Evolutionary conservation across 1,284 basidiomycete genomes (phyloP), one percentile per base, ranked within the genome.

Genomic region (Leccinum cinnamomeum): DNA sequence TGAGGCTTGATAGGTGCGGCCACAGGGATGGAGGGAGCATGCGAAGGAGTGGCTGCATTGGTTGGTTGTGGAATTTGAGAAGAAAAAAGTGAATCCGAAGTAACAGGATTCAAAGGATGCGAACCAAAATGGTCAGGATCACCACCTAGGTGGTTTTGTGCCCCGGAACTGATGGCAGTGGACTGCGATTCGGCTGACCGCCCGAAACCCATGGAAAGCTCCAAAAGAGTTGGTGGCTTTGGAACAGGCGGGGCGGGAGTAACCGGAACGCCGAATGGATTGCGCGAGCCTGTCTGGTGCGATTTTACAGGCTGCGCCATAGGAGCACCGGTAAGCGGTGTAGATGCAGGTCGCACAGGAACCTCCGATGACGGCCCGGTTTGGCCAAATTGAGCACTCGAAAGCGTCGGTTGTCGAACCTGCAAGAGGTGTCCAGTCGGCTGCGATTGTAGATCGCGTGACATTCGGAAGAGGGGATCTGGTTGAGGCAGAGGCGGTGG

Each of bases 281-380:
- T 99, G 70, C 89, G 89, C 3, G 93, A 94, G 18, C 97, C 96
- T 2, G 97, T 99, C 75, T 91, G 88, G 75, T 98, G 96, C 5
- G 94, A 84, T 70, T 87, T 86, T n/a, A 98, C 84, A 25, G 84
- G 81, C 63, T 85, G 82, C 1, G 80, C 77, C 5, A 78, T 69
- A 12, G 84, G 79, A 7, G 82, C 67, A 37, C 75, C 71, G 4
- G 79, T 81, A 53, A 88, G 81, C 18, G 88, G 90, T 11, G 90
- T 89, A 3, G 90, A 91, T 1, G 85, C 84, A 14, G 90, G 87
- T 10, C 90, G 84, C 25, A 82, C 70, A 35, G 86, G 87, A 2
- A 73, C 64, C 65, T 70, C 69, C 60, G 53, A 55, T 25, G 75
- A 62, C 48, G 67, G 66, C 16, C 64, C 67, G 53, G 53, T 57